Percentiles rank a stretch among this genome's conserved stretches.
phyloP scores from a whole-genome alignment of 148 eudicot species.

The Camellia sinensis region DNA sequence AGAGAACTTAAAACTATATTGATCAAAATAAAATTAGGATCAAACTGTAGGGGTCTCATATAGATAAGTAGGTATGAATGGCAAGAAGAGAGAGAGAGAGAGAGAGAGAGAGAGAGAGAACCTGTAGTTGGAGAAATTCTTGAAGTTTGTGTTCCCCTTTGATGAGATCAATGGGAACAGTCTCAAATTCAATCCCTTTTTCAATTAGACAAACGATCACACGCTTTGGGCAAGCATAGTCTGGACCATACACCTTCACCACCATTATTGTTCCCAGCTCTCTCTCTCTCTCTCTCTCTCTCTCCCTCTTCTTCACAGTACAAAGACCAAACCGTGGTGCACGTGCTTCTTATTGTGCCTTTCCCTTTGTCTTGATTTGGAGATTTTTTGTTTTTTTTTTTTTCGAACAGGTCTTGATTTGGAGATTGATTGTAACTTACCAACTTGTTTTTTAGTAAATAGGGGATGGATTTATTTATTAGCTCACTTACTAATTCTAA shows the following conservation, averaged over 20 bases:
- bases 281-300: not conserved
- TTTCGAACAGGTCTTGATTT: too few species aligned
- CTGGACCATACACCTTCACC: constrained; percentile 44
- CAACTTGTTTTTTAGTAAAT: too few species aligned
- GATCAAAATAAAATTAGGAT: too few species aligned
- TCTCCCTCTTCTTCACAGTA: not conserved
- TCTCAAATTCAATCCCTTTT: constrained; percentile 31
- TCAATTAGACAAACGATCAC: constrained; percentile 36
- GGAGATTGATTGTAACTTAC: too few species aligned
- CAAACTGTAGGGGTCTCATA: too few species aligned
- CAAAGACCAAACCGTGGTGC: not conserved
- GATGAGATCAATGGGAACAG: constrained; percentile 23
- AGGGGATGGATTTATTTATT: too few species aligned
- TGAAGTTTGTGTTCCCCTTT: constrained; percentile 30
- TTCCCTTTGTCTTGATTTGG: not conserved
- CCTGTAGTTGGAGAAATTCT: constrained; percentile 31
- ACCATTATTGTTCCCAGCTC: constrained; percentile 16
- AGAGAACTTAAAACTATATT: too few species aligned
- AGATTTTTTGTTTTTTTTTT: not conserved
- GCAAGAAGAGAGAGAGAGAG: constrained; percentile 3
- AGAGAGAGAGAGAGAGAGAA: not conserved
- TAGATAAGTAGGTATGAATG: too few species aligned
- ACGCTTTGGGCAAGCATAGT: constrained; percentile 27
- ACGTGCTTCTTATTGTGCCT: not conserved
- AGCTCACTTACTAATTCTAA: too few species aligned